These are phyloP conservation scores for Oenanthe javanica DNA, from an alignment of 140 eudicot species.

Conservation along the genomic window DNA sequence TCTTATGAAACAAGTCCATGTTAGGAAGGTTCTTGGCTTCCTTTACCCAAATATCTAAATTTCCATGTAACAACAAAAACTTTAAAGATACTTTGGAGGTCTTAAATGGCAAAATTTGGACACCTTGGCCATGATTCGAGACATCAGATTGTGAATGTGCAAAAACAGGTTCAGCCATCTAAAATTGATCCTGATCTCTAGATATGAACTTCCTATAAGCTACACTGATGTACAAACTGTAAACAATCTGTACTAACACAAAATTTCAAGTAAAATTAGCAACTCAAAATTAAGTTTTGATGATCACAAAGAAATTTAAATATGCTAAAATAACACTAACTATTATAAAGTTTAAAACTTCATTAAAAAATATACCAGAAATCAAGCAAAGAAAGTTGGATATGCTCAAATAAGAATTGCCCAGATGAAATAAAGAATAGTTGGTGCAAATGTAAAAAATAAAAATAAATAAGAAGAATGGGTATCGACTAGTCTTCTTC, in stretches of 20 bases:
- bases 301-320: background rate
- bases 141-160: slow-evolving; percentile 39
- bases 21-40: slow-evolving; percentile 83
- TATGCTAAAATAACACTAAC: no score
- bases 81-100: slow-evolving; percentile 49
- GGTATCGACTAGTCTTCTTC: no score
- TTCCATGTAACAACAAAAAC: slow-evolving; percentile 62
- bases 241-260: background rate
- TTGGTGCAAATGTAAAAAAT: no score
- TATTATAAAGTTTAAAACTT: no score
- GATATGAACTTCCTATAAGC: background rate
- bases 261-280: background rate
- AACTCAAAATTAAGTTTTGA: slow-evolving; percentile 1
- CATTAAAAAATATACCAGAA: no score
- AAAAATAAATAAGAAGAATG: no score
- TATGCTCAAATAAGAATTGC: no score
- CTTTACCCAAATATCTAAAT: slow-evolving; percentile 73
- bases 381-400: no score
- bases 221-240: background rate
- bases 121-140: slow-evolving; percentile 68
- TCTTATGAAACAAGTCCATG: slow-evolving; percentile 77
- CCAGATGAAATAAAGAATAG: no score
- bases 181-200: background rate
- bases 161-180: slow-evolving; percentile 32
- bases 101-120: slow-evolving; percentile 51